Conservation (phyloP, 1,139 yeast genomes). For the Candida frijolesensis region DNA sequence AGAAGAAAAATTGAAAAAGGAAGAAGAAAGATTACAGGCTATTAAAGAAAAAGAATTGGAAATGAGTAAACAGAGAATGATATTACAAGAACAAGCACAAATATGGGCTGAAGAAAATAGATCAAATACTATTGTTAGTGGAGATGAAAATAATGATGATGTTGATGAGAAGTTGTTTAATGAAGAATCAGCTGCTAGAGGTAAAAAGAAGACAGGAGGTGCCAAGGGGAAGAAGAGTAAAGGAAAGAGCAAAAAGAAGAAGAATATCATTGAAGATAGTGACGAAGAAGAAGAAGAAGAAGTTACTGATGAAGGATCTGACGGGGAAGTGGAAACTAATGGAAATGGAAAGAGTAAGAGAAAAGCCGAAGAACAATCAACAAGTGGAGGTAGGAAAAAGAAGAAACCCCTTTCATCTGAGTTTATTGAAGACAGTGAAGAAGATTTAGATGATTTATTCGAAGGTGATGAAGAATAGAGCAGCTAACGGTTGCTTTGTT, state of each 20-base stretch:
- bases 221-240: slow-evolving; percentile 18
- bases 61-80: slow-evolving; percentile 67
- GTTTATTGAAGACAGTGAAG: slow-evolving; percentile 57
- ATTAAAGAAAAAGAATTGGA: slow-evolving; percentile 50
- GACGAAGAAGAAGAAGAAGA: slow-evolving; percentile 22
- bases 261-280: slow-evolving; percentile 29
- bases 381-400: slow-evolving; percentile 20
- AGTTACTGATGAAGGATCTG: slow-evolving; percentile 11
- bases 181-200: slow-evolving; percentile 27
- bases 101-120: slow-evolving; percentile 73
- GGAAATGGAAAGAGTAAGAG: slow-evolving; percentile 17
- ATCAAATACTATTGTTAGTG: slow-evolving; percentile 33
- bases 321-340: slow-evolving; percentile 14
- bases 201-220: slow-evolving; percentile 19
- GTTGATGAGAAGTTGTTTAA: slow-evolving; percentile 33
- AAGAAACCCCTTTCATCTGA: slow-evolving; percentile 48
- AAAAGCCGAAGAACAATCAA: slow-evolving; percentile 22
- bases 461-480: slow-evolving; percentile 17
- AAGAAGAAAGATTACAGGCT: slow-evolving; percentile 39
- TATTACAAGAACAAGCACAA: slow-evolving; percentile 77
- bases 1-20: slow-evolving; percentile 37
- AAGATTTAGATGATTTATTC: slow-evolving; percentile 32
- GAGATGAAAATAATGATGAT: slow-evolving; percentile 28
- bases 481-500: neutral
- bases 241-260: slow-evolving; percentile 17